Evolutionary conservation across 495 filamentous ascomycete genomes (phyloP), one percentile per base, ranked within the genome.

Genomic region (Penicillium mononematosum): DNA sequence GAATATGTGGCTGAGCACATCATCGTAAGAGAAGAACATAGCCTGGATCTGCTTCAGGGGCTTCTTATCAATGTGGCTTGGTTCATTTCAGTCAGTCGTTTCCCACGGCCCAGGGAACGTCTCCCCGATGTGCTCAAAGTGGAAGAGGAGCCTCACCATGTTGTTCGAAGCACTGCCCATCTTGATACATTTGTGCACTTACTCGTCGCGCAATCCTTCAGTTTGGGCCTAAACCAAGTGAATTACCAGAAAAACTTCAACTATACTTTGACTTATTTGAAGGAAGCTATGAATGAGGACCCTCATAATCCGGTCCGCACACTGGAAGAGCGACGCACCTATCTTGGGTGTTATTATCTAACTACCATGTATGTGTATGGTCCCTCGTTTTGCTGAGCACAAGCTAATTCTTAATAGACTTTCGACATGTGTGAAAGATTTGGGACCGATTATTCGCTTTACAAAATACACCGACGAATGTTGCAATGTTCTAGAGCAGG

Each of bases 1-100:
- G 22, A 53, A 29, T 62, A 74, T 50, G 60, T 73, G n/a, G 61
- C 64, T 12, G 63, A 72, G 4, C 68, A 70, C 27, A 65, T 74
- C 17, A 59, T 78, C 19, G 48, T 73, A 12, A 58, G 60, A n/a
- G 69, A 68, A 4, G 58, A 71, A 43, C 70, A 68, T 36, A 74
- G 60, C 19, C 36, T 78, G 17, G 75, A 77, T 59, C 64, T 71
- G 27, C 53, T 78, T 4, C 72, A 75, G 54, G 75, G 75, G 20
- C 63, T 78, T 3, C 63, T 78, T 24, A 55, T 76, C 19, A 70
- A 75, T 54, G 57, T 76, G 45, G 68, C 70, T 22, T 78, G 75
- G 75, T 73, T 62, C 51, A 61, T 65, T 16, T 42, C 58, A 4
- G 34, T 63, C 39, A 53, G 54, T 38, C 60, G 58, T 24, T n/a